Conservation (phyloP, 805 yeast species). For the Cyberlindnera xylosilytica region DNA sequence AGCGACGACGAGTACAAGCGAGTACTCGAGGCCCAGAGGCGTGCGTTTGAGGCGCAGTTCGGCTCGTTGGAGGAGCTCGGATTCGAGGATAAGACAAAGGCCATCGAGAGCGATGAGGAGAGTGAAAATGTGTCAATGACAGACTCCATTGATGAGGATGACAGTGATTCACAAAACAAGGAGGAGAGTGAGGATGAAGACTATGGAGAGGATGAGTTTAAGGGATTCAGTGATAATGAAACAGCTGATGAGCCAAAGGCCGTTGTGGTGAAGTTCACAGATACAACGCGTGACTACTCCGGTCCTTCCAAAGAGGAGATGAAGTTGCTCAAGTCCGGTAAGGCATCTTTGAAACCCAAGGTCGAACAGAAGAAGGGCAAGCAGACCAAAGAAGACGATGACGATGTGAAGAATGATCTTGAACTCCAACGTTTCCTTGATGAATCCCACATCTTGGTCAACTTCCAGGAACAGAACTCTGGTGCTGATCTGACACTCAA, state of each 20-base stretch:
- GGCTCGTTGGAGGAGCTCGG: constrained; percentile 57
- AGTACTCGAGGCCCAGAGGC: constrained; percentile 48
- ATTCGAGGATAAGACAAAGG: constrained; percentile 42
- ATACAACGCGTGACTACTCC: constrained; percentile 28
- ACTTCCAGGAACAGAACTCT: constrained; percentile 28
- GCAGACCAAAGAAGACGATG: constrained; percentile 36
- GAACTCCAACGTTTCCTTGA: constrained; percentile 65
- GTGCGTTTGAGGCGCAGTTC: constrained; percentile 62
- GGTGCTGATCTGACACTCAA: constrained; percentile 69
- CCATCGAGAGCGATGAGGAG: constrained; percentile 3
- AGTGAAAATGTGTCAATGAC: constrained; percentile 11
- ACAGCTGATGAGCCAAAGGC: constrained; percentile 12
- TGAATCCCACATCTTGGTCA: constrained; percentile 64
- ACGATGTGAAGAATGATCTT: constrained; percentile 66
- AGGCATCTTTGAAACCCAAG: constrained; percentile 36
- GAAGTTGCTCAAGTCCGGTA: constrained; percentile 56
- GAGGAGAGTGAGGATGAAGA: constrained; percentile 25
- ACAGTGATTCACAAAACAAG: neutral
- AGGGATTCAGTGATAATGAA: constrained; percentile 3
- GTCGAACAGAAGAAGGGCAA: constrained; percentile 1
- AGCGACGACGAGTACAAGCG: constrained; percentile 16
- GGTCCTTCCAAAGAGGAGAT: constrained; percentile 45
- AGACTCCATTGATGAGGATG: neutral
- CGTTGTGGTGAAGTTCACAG: constrained; percentile 38
- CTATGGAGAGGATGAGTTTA: constrained; percentile 22